A percentile compares a stretch with the other conserved stretches of the same genome.
Conservation (phyloP, 2,329 filamentous ascomycete species). For the Aspergillus sp. region DNA sequence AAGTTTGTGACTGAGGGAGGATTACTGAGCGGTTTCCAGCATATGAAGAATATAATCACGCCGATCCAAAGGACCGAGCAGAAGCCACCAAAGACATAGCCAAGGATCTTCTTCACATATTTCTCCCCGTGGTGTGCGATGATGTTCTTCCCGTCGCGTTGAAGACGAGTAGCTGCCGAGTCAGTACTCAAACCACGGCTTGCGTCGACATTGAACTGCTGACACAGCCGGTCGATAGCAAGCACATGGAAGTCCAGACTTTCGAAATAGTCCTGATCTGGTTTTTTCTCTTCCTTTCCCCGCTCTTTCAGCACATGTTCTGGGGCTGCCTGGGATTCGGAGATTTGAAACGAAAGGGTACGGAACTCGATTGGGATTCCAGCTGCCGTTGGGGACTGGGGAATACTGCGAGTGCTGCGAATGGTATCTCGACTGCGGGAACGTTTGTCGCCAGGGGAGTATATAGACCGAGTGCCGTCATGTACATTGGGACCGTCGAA, state of each 20-base stretch:
- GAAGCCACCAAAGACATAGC: conserved; percentile 78
- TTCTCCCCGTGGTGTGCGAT: conserved; percentile 67
- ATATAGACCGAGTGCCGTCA: conserved; percentile 1
- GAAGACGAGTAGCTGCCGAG: conserved; percentile 58
- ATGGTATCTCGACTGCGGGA: conserved; percentile 18
- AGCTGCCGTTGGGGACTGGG: conserved; percentile 11
- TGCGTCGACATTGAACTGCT: conserved; percentile 61
- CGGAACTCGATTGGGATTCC: conserved; percentile 41
- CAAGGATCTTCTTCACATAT: conserved; percentile 59
- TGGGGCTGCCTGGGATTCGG: conserved; percentile 38
- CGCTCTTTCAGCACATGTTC: conserved; percentile 27
- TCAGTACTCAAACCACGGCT: conserved; percentile 62
- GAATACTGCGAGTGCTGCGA: conserved; percentile 3
- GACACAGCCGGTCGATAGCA: conserved; percentile 57
- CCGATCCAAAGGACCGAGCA: conserved; percentile 72
- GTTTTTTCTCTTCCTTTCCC: conserved; percentile 27
- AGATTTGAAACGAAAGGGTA: conserved; percentile 43
- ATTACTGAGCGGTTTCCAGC: conserved; percentile 73
- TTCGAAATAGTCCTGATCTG: conserved; percentile 56
- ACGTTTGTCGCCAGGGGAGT: conserved; percentile 4
- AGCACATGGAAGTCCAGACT: conserved; percentile 70
- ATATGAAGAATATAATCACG: conserved; percentile 72
- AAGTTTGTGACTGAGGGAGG: conserved; percentile 70
- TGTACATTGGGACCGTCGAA: neutral
- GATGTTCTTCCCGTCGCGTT: conserved; percentile 68